These are phyloP conservation scores for Serendipita sp. DNA, from an alignment of 768 basidiomycete species.

Conservation along the genomic window DNA sequence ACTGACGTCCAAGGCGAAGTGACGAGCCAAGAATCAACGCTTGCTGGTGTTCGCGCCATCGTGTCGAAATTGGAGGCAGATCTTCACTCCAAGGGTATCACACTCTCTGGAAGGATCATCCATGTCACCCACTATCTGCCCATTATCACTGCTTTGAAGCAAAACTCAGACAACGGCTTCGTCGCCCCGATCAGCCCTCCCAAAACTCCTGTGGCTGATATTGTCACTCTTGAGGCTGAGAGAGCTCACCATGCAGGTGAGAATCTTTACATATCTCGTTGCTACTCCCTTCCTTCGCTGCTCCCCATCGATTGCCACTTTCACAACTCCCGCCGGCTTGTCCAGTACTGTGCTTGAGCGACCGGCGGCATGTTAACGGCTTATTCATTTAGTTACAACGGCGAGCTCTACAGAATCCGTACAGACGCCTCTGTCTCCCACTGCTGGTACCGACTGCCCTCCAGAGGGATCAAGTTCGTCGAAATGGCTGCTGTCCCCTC, in stretches of 20 bases:
- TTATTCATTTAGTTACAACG: too few species aligned
- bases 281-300: slow-evolving; percentile 8
- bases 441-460: not conserved
- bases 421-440: not conserved
- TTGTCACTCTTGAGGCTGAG: not conserved
- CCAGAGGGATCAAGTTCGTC: slow-evolving; percentile 10
- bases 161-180: slow-evolving; percentile 14
- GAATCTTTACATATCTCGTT: not conserved
- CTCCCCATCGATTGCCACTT: slow-evolving; percentile 10
- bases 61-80: slow-evolving; percentile 56
- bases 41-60: slow-evolving; percentile 39
- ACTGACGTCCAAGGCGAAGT: not conserved
- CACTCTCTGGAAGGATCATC: slow-evolving; percentile 74
- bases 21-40: not conserved
- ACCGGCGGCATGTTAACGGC: not conserved
- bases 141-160: slow-evolving; percentile 43
- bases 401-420: not conserved
- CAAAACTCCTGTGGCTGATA: slow-evolving; percentile 27
- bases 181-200: slow-evolving; percentile 40
- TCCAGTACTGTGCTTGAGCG: not conserved
- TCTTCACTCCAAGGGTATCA: slow-evolving; percentile 49
- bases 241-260: not conserved
- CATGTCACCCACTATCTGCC: slow-evolving; percentile 88
- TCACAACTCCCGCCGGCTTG: slow-evolving; percentile 10
- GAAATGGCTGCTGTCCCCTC: slow-evolving; percentile 58